Conservation (phyloP, 257 asterid species). For the Solanum pinnatisectum region DNA sequence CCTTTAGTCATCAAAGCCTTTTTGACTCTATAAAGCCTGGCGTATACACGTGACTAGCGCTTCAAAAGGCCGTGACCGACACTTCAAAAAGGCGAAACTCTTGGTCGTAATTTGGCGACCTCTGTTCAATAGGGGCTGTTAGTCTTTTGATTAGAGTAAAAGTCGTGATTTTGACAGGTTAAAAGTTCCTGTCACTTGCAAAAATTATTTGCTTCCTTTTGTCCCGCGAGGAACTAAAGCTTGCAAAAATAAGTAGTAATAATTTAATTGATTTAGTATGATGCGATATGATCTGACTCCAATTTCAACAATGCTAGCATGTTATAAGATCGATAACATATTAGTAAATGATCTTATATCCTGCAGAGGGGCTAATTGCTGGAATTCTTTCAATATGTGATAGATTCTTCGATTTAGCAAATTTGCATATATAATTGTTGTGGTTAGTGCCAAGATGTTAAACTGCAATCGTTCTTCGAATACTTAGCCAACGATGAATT, state of each 20-base stretch:
- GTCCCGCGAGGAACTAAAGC: not conserved
- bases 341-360: not conserved
- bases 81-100: not conserved
- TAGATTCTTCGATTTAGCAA: not conserved
- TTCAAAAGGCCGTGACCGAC: not conserved
- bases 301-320: not conserved
- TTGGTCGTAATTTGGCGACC: not conserved
- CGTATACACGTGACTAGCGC: not conserved
- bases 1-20: not conserved
- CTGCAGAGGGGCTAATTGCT: not conserved
- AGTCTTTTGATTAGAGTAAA: not conserved
- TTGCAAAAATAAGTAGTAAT: not conserved
- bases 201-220: not conserved
- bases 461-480: not conserved
- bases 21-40: not conserved
- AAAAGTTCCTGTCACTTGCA: not conserved
- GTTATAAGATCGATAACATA: not conserved
- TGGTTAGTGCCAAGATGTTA: not conserved
- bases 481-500: not conserved
- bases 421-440: not conserved
- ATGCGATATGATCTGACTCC: not conserved
- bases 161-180: not conserved
- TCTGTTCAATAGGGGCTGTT: not conserved
- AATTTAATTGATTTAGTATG: not conserved
- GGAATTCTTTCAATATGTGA: not conserved